phyloP scores from a whole-genome alignment of 1,284 basidiomycete species.

The Vanrija sp. region DNA sequence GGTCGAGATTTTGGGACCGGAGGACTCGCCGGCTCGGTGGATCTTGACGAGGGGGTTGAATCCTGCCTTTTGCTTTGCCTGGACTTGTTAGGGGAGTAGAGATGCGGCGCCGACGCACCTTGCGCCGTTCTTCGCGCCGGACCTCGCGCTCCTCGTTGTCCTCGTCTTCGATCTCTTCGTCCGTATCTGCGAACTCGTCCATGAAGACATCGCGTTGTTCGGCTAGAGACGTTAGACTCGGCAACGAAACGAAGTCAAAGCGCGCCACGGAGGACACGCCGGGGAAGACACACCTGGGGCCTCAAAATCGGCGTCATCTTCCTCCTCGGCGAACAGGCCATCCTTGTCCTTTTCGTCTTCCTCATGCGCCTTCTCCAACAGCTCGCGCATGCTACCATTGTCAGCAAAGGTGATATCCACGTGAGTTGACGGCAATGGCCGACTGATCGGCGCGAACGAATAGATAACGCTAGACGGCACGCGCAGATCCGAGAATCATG shows the following conservation, averaged over 20 bases:
- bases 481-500: too few species aligned
- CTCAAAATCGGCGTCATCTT: conserved; percentile 42
- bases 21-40: conserved; percentile 5
- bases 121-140: conserved; percentile 31
- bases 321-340: conserved; percentile 41
- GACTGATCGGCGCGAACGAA: background rate
- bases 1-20: conserved; percentile 6
- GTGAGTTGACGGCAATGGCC: too few species aligned
- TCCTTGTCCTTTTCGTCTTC: conserved; percentile 37
- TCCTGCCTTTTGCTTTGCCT: conserved; percentile 38
- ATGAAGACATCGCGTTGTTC: conserved; percentile 41
- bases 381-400: conserved; percentile 40
- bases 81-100: background rate
- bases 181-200: conserved; percentile 48
- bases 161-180: conserved; percentile 42
- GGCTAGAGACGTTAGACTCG: conserved; percentile 10
- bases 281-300: conserved; percentile 32
- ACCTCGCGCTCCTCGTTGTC: conserved; percentile 35
- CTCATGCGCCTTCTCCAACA: conserved; percentile 46
- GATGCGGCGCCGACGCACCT: conserved; percentile 16
- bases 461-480: too few species aligned
- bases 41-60: conserved; percentile 32
- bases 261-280: too few species aligned
- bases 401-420: conserved; percentile 1
- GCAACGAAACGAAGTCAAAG: too few species aligned